Evolutionary conservation across 371 early-diverging fungal species (phyloP).

Genomic region (Rhizomucor miehei): DNA sequence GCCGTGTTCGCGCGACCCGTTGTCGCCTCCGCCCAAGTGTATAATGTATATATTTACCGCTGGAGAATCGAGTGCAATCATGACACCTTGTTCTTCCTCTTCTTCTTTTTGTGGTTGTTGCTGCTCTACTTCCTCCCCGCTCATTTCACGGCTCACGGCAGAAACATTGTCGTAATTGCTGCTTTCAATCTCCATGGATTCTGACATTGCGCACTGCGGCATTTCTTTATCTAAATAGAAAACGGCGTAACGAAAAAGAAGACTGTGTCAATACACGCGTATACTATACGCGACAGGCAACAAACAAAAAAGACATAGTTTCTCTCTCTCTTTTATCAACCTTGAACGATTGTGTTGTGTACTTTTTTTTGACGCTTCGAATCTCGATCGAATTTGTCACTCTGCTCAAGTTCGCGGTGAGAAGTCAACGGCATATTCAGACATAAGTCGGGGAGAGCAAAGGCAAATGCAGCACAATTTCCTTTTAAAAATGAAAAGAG

Average conservation of each 20-base stretch:
- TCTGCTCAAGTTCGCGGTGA: too few species aligned
- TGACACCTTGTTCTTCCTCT: constrained; percentile 6
- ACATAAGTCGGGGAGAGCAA: too few species aligned
- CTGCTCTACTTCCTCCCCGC: neutral
- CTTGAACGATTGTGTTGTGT: constrained; percentile 7
- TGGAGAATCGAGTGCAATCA: constrained; percentile 10
- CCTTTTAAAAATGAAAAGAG: too few species aligned
- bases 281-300: neutral
- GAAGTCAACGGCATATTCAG: too few species aligned
- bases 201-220: too few species aligned
- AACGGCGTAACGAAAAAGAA: too few species aligned
- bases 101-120: neutral
- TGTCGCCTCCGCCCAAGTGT: neutral
- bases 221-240: too few species aligned
- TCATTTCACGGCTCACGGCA: neutral
- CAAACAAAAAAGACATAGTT: neutral
- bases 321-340: neutral
- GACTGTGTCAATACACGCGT: neutral
- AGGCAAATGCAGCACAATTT: too few species aligned
- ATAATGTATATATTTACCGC: too few species aligned
- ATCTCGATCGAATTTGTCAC: neutral
- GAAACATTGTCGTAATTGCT: neutral
- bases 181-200: too few species aligned
- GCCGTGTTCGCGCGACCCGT: neutral
- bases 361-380: constrained; percentile 9